Evolutionary conservation across 805 yeast genomes (phyloP).

Genomic region (Starmerella powellii): DNA sequence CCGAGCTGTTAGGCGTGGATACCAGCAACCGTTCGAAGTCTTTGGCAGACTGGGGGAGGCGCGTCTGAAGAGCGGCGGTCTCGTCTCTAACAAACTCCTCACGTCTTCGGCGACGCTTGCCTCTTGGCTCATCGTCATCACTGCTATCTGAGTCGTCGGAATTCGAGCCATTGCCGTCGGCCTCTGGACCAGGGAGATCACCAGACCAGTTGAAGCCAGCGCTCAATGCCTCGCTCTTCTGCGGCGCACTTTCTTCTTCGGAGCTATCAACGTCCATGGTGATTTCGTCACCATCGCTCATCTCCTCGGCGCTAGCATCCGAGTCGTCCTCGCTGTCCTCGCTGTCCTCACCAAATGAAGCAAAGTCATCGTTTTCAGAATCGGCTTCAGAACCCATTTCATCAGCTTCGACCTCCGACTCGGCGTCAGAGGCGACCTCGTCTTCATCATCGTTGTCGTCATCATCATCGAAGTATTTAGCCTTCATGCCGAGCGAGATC

Average conservation of each 20-base stretch:
- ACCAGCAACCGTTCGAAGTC: constrained; percentile 88
- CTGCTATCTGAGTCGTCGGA: constrained; percentile 42
- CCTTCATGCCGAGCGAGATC: constrained; percentile 84
- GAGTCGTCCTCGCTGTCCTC: too few species aligned
- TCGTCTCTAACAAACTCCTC: constrained; percentile 50
- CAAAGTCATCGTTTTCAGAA: constrained; percentile 11
- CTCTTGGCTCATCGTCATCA: constrained; percentile 24
- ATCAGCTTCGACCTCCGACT: constrained; percentile 14
- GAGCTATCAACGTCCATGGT: constrained; percentile 22
- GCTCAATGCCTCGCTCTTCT: constrained; percentile 34
- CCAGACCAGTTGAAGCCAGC: constrained; percentile 96
- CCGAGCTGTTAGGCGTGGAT: constrained; percentile 87
- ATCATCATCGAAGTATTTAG: constrained; percentile 56
- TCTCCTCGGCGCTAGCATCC: background rate
- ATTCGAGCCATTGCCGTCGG: constrained; percentile 33
- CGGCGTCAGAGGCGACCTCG: constrained; percentile 20
- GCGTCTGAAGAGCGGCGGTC: constrained; percentile 69
- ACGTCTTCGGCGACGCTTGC: constrained; percentile 36
- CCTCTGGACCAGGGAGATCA: constrained; percentile 38
- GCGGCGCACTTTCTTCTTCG: constrained; percentile 5
- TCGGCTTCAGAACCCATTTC: constrained; percentile 13
- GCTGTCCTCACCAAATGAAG: too few species aligned
- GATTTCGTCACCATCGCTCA: constrained; percentile 1
- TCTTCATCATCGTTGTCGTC: constrained; percentile 30
- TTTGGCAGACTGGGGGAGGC: constrained; percentile 80